Evolutionary conservation across 805 yeast genomes (phyloP).

Genomic region (Nematodospora valgi): DNA sequence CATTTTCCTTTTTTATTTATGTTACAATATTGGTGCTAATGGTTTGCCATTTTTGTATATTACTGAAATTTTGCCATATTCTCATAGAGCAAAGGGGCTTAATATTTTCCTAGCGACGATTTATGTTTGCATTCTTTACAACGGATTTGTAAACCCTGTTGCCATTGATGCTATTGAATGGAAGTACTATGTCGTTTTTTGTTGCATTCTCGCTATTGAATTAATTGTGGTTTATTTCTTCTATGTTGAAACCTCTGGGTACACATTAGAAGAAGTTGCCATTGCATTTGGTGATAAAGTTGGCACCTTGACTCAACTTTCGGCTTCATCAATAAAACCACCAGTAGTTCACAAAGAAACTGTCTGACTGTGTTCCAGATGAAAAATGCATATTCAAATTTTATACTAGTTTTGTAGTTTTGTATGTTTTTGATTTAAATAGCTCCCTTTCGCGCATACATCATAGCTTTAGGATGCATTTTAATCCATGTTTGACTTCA

Average conservation of each 20-base stretch:
- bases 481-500: too few relatives aligned
- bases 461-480: too few relatives aligned
- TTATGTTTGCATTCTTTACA: too few relatives aligned
- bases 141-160: conserved; percentile 30
- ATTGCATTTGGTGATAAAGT: conserved; percentile 41
- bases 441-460: too few relatives aligned
- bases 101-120: conserved; percentile 23
- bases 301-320: too few relatives aligned
- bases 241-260: conserved; percentile 42
- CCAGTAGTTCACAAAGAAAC: too few relatives aligned
- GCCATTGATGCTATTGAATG: conserved; percentile 41
- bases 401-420: too few relatives aligned
- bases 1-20: conserved; percentile 20
- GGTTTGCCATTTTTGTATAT: conserved; percentile 40
- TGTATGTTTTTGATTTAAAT: too few relatives aligned
- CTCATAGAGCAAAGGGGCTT: conserved; percentile 41
- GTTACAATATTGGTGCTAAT: conserved; percentile 21
- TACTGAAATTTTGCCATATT: conserved; percentile 40
- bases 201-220: conserved; percentile 27
- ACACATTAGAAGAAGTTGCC: conserved; percentile 42
- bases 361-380: too few relatives aligned
- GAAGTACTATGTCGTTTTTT: conserved; percentile 43
- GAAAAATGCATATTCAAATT: too few relatives aligned
- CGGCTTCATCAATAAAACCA: too few relatives aligned
- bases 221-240: conserved; percentile 26